Evolutionary conservation across 1,284 basidiomycete genomes (phyloP), one percentile per base, ranked within the genome.

Genomic region (Boletellus sp.): DNA sequence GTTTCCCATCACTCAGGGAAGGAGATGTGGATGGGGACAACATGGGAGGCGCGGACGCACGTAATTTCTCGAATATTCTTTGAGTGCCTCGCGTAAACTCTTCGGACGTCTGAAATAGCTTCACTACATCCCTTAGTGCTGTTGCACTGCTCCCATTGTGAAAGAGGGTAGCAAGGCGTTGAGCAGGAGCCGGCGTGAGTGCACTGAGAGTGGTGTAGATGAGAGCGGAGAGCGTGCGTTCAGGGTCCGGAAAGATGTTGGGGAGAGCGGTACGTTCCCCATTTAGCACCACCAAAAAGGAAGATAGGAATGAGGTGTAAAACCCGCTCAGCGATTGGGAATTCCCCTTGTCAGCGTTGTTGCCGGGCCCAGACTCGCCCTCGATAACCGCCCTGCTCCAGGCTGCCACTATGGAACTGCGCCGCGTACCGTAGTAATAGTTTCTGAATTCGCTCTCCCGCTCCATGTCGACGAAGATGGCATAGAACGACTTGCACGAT

Each of bases 371-470:
- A 16, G 69, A 40, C 49, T 68, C 67, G 48, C 57, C 60, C 38
- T 77, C 78, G 35, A 90, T 65, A 1, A 65, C 62, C 1, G 77
- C 76, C 26, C 74, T 74, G 56, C 81, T 76, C 94, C 94, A 97
- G 48, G 79, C 62, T 16, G 82, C 71, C 39, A 89, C 74, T 13
- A 96, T 67, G 7, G 74, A 62, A 12, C 79, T 74, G 47, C 90
- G 76, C 42, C 91, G 78, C 5, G 89, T 87, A 8, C 89, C 91
- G 67, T 93, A 91, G 73, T 97, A 97, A 67, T 95, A 96, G 63
- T 89, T 89, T 56, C 89, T 81, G 68, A 95, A 97, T 69, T 97
- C 94, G 12, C 82, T 77, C 66, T 92, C 92, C 41, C 94, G 80
- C 62, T 95, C 89, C 55, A 97, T 97, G 63, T 89, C 83, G 54